Evolutionary conservation across 495 filamentous ascomycete species (phyloP).

Genomic region (Xylaria telfairii): DNA sequence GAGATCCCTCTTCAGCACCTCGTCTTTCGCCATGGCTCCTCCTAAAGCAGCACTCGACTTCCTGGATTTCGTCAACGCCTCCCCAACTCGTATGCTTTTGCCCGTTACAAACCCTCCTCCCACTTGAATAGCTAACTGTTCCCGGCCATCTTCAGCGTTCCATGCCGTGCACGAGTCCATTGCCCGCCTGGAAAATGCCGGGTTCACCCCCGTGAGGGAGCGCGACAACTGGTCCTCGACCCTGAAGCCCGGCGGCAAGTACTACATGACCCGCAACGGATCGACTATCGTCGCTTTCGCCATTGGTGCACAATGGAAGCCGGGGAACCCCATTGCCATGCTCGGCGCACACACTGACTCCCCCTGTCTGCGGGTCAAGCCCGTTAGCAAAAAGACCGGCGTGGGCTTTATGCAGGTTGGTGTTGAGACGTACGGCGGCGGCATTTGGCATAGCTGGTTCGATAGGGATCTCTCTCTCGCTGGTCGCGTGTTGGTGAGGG

Average conservation of each 20-base stretch:
- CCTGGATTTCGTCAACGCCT: slow-evolving; percentile 90
- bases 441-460: slow-evolving; percentile 86
- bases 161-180: slow-evolving; percentile 87
- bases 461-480: slow-evolving; percentile 93
- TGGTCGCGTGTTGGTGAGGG: slow-evolving; percentile 83
- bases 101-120: background rate
- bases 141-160: slow-evolving; percentile 68
- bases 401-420: slow-evolving; percentile 96
- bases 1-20: slow-evolving; percentile 29
- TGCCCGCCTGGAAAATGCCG: slow-evolving; percentile 74
- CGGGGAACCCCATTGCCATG: slow-evolving; percentile 93
- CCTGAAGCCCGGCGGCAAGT: slow-evolving; percentile 88
- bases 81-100: slow-evolving; percentile 79
- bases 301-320: slow-evolving; percentile 89
- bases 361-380: slow-evolving; percentile 87
- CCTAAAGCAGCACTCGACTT: slow-evolving; percentile 78
- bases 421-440: slow-evolving; percentile 95
- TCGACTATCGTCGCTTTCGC: slow-evolving; percentile 95
- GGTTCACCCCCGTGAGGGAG: slow-evolving; percentile 89
- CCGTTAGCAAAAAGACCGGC: slow-evolving; percentile 80
- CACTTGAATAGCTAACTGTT: slow-evolving; percentile 28
- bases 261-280: slow-evolving; percentile 93
- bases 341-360: slow-evolving; percentile 98
- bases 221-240: slow-evolving; percentile 84
- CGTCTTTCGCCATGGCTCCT: slow-evolving; percentile 59